Evolutionary conservation across 495 filamentous ascomycete genomes (phyloP).

Genomic region (Copromyces sp.): DNA sequence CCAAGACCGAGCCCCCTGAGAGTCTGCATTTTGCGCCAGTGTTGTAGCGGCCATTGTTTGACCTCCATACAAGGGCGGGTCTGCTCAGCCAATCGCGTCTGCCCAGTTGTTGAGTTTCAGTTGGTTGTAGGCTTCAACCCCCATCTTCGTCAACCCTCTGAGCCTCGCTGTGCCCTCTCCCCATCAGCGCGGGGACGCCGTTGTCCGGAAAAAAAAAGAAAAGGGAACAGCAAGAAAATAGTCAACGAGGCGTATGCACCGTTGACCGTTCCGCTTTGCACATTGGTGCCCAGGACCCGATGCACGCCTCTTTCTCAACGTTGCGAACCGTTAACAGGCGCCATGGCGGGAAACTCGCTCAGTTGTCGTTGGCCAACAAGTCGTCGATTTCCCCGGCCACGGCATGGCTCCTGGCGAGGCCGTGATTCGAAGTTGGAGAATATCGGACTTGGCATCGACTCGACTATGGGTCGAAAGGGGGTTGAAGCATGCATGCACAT

Average conservation of each 20-base stretch:
- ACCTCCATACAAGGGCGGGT: slow-evolving; percentile 14
- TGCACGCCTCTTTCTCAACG: background rate
- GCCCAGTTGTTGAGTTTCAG: slow-evolving; percentile 7
- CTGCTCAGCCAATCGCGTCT: slow-evolving; percentile 14
- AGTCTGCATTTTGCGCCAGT: slow-evolving; percentile 4
- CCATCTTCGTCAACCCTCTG: background rate
- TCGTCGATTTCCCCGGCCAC: background rate
- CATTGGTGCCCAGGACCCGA: background rate
- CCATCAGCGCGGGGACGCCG: background rate
- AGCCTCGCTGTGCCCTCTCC: background rate
- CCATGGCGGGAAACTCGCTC: background rate
- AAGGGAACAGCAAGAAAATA: background rate
- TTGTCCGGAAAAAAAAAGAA: background rate
- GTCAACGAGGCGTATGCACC: background rate
- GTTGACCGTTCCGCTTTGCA: background rate
- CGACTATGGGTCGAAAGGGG: background rate
- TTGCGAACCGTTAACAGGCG: background rate
- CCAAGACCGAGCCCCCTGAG: background rate
- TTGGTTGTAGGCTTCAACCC: slow-evolving; percentile 1
- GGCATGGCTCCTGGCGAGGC: background rate
- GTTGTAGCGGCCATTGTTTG: slow-evolving; percentile 16
- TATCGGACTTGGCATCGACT: background rate
- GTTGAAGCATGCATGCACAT: background rate
- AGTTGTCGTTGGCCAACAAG: background rate
- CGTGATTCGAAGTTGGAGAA: background rate